Conservation (phyloP, 257 asterid genomes). For the Thymus mandschuricus region DNA sequence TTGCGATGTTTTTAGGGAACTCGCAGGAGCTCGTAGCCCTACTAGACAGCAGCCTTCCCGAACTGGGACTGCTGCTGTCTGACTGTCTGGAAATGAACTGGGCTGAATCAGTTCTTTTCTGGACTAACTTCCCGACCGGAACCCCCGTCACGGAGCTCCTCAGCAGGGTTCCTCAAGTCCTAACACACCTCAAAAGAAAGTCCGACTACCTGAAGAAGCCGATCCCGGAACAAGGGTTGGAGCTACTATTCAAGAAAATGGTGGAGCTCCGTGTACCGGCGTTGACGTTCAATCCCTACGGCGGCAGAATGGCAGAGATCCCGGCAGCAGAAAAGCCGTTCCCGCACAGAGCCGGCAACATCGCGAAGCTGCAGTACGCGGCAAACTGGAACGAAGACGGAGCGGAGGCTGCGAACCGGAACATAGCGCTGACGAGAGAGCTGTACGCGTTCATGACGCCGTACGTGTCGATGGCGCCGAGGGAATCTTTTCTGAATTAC, state of each 20-base stretch:
- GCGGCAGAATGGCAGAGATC: slow-evolving; percentile 52
- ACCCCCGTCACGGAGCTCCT: slow-evolving; percentile 49
- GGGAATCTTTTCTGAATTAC: slow-evolving; percentile 48
- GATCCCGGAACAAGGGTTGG: slow-evolving; percentile 45
- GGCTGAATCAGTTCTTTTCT: slow-evolving; percentile 56
- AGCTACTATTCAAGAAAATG: slow-evolving; percentile 53
- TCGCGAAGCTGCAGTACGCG: slow-evolving; percentile 50
- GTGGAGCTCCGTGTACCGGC: slow-evolving; percentile 40
- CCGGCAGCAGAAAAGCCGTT: slow-evolving; percentile 44
- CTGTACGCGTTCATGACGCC: slow-evolving; percentile 47
- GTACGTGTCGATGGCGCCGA: slow-evolving; percentile 45
- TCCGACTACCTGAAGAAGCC: slow-evolving; percentile 60
- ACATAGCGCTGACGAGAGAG: slow-evolving; percentile 31
- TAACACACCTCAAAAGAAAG: slow-evolving; percentile 48
- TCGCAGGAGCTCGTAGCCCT: slow-evolving; percentile 38
- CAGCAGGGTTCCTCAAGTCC: slow-evolving; percentile 37
- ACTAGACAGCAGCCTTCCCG: slow-evolving; percentile 41
- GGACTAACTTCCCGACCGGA: slow-evolving; percentile 43
- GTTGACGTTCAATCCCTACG: slow-evolving; percentile 48
- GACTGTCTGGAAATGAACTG: slow-evolving; percentile 60
- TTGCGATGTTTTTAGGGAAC: slow-evolving; percentile 52
- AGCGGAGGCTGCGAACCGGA: slow-evolving; percentile 32
- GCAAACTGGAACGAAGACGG: slow-evolving; percentile 49
- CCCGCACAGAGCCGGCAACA: slow-evolving; percentile 52
- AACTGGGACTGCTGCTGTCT: slow-evolving; percentile 38